Conservation (phyloP, 495 filamentous ascomycete genomes). For the Lophiotrema nucula region DNA sequence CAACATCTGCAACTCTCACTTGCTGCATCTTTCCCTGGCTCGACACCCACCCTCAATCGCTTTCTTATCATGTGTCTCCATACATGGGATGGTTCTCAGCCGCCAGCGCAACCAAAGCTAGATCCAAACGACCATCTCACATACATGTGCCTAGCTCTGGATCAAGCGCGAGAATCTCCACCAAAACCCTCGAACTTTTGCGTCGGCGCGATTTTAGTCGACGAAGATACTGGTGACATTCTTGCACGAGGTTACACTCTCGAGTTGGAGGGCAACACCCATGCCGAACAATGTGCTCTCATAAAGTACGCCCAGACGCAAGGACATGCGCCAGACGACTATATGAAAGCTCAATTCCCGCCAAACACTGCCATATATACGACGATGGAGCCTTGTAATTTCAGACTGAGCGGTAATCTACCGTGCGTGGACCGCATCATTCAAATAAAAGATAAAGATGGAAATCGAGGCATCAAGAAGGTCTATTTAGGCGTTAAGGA, state of each 20-base stretch:
- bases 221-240: slow-evolving; percentile 53
- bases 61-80: too few species aligned
- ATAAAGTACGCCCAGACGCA: slow-evolving; percentile 63
- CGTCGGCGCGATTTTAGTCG: slow-evolving; percentile 80
- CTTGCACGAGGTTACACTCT: slow-evolving; percentile 87
- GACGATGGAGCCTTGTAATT: slow-evolving; percentile 89
- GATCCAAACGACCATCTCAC: slow-evolving; percentile 50
- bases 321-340: slow-evolving; percentile 53
- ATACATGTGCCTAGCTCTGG: slow-evolving; percentile 72
- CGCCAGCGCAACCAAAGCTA: not conserved
- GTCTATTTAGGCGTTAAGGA: slow-evolving; percentile 89
- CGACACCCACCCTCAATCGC: too few species aligned
- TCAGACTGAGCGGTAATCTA: slow-evolving; percentile 74
- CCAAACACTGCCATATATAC: slow-evolving; percentile 71
- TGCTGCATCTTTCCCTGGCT: too few species aligned
- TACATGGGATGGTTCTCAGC: too few species aligned
- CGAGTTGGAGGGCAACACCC: slow-evolving; percentile 88
- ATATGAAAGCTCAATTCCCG: slow-evolving; percentile 57
- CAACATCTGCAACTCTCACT: not conserved
- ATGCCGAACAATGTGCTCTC: slow-evolving; percentile 91
- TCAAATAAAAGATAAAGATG: slow-evolving; percentile 44
- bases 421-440: slow-evolving; percentile 83
- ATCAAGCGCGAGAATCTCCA: slow-evolving; percentile 71
- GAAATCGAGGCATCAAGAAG: slow-evolving; percentile 58
- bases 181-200: slow-evolving; percentile 89